A percentile compares a stretch with the other conserved stretches of the same genome.
These are phyloP conservation scores for Lachancea waltii DNA, from an alignment of 805 yeast species.

Conservation along the genomic window DNA sequence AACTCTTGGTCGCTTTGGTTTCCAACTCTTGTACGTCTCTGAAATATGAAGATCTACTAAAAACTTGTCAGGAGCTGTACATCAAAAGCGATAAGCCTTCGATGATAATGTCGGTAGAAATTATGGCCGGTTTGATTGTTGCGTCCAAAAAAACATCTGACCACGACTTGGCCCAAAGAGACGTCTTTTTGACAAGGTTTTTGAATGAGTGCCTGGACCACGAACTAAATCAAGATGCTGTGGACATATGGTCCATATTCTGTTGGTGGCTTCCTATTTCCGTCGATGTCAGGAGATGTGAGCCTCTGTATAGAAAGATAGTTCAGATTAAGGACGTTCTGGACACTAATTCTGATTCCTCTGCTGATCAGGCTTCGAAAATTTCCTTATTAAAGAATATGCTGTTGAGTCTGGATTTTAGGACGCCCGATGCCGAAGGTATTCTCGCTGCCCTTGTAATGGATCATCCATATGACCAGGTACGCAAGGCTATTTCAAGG, in stretches of 20 bases:
- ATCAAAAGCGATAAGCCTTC: constrained; percentile 63
- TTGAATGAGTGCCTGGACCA: constrained; percentile 42
- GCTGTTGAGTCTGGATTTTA: constrained; percentile 47
- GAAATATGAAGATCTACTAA: constrained; percentile 46
- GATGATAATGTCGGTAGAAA: constrained; percentile 69
- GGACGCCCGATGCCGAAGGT: constrained; percentile 44
- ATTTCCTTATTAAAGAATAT: constrained; percentile 45
- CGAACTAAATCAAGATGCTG: constrained; percentile 68
- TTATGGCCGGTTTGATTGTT: constrained; percentile 56
- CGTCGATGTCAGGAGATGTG: constrained; percentile 61
- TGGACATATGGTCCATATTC: constrained; percentile 67
- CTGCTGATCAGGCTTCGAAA: constrained; percentile 58
- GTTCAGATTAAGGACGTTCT: constrained; percentile 38
- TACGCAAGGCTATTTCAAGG: constrained; percentile 61
- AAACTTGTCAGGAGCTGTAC: constrained; percentile 44
- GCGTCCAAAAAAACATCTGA: constrained; percentile 40
- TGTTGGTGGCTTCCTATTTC: constrained; percentile 68
- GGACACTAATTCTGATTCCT: constrained; percentile 49
- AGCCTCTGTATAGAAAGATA: constrained; percentile 42
- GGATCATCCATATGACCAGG: constrained; percentile 65
- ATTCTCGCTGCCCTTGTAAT: constrained; percentile 38
- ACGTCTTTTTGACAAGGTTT: constrained; percentile 40
- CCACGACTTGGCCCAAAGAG: constrained; percentile 35
- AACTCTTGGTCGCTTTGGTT: constrained; percentile 43
- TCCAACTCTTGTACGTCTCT: constrained; percentile 38